phyloP scores from a whole-genome alignment of 2,329 filamentous ascomycete genomes.

The Aspergillus sp. region DNA sequence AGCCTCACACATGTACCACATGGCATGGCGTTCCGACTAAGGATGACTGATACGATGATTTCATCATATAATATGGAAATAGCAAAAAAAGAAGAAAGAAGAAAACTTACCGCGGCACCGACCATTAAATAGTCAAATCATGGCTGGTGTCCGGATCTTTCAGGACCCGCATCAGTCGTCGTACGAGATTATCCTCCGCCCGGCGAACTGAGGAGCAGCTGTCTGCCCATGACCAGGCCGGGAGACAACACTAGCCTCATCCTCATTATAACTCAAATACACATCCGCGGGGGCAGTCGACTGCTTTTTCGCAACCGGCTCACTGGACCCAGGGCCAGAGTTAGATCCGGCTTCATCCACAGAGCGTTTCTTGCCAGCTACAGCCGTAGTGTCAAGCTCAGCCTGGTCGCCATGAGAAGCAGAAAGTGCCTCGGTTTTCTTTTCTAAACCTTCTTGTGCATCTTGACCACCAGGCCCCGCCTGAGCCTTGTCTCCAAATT shows the following conservation, averaged over 20 bases:
- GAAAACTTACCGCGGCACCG: slow-evolving; percentile 3
- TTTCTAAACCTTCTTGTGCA: not conserved
- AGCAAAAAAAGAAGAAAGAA: slow-evolving; percentile 5
- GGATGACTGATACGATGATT: slow-evolving; percentile 89
- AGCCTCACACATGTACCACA: slow-evolving; percentile 39
- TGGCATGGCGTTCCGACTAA: slow-evolving; percentile 72
- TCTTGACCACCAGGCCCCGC: not conserved
- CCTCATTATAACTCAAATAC: slow-evolving; percentile 49
- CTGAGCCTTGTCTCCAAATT: slow-evolving; percentile 13
- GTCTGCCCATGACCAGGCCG: not conserved
- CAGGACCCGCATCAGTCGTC: slow-evolving; percentile 29
- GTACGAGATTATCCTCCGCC: slow-evolving; percentile 38
- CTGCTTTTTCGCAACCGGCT: not conserved
- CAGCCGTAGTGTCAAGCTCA: not conserved
- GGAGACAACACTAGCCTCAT: slow-evolving; percentile 14
- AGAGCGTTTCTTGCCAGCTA: not conserved
- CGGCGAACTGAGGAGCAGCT: slow-evolving; percentile 19
- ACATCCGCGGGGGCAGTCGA: slow-evolving; percentile 16
- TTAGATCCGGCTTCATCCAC: not conserved
- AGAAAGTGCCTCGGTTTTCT: not conserved
- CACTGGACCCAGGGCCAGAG: not conserved
- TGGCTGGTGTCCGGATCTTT: not conserved
- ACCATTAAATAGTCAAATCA: not conserved
- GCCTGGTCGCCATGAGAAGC: not conserved
- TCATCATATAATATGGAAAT: slow-evolving; percentile 65